Base-by-base conservation (phyloP, 495 filamentous ascomycete species). In the Oleoguttula mirabilis region DNA sequence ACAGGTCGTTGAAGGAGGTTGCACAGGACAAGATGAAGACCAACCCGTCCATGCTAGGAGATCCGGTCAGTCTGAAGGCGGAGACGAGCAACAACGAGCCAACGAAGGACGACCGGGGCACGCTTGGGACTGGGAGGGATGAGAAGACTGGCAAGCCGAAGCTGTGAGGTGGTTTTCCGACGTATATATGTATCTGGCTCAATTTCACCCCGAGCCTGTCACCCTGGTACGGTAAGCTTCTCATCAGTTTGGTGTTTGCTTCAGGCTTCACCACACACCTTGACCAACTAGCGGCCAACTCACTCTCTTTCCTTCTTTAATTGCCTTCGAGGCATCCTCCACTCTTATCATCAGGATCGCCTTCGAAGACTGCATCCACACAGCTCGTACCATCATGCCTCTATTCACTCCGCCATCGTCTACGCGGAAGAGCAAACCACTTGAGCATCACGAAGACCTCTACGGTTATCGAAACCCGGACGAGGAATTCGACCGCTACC, bases 11-110 rank as follows among this genome's bases (percentile, higher is more conserved):
- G 24, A 47, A 47, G 20, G 30, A 47, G 32, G 23, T 37, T 3
- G 44, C 44, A 12, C 17, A 46, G 22, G 36, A 54, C 15, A 46
- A 47, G 32, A n/a, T 46, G 33, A 38, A 50, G 21, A 11, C 14
- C 21, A 56, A 57, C 32, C 34, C 41, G 4, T 21, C 41, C n/a
- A 35, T 39, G 20, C 32, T 55, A 6, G 55, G 55, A 5, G 55
- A 57, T 41, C 55, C 55, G 14, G 43, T 55, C 10, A 52, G 43
- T 24, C 30, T 57, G 40, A 57, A 57, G 36, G 51, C 55, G 8
- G 55, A 57, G 37, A 50, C 39, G 12, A 25, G 15, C 6, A 42
- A 48, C 14, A 52, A 10, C 6, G 45, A 57, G 31, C 52, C 52
- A 11, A 57, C 55, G 22, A 27, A 42, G 37, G 21, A 57, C n/a